Evolutionary conservation across 352 stramenopile species (phyloP), one percentile per base, ranked within the genome.

Genomic region (Pythium aphanidermatum): DNA sequence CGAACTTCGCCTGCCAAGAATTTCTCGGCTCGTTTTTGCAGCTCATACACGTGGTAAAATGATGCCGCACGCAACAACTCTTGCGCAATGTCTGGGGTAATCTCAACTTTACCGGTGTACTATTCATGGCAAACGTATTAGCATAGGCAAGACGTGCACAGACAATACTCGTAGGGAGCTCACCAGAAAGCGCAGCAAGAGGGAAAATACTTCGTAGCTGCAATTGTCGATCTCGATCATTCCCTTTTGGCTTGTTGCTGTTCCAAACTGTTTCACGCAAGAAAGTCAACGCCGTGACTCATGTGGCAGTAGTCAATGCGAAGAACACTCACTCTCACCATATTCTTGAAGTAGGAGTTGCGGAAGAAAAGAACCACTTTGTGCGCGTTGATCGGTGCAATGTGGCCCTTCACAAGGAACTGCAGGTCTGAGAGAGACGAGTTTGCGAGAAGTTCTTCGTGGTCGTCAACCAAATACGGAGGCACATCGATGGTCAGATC

Each of bases 291-390:
- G 39, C 9, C 45, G 14, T 19, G 7, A 19, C 17, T 42, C 30
- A 36, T 40, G 23, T n/a, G 7, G 12, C 17, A 9, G 12, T 16
- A 23, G 5, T 16, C 9, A 28, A 5, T 21, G 4, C 12, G 21
- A 11, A 27, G 42, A 42, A 28, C 58, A 83, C 74, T 86, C 63
- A 89, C 78, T 74, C 70, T 75, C 73, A 95, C 83, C 78, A 92
- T 83, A 60, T 87, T 87, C 71, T 95, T 95, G 74, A 95, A 95
- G 60, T 92, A 95, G 51, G 83, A 85, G 51, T 95, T 95, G 26
- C 82, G 80, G 55, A 95, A 91, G 51, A 91, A 92, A 9, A 95
- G 65, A 20, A 95, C 83, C 17, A 95, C 83, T 46, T 91, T 91
- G 63, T 95, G 81, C 8, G 83, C 83, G 42, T 90, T 91, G 53